Evolutionary conservation across 805 yeast genomes (phyloP).

Genomic region (Kodamaea hsintzibuensis): DNA sequence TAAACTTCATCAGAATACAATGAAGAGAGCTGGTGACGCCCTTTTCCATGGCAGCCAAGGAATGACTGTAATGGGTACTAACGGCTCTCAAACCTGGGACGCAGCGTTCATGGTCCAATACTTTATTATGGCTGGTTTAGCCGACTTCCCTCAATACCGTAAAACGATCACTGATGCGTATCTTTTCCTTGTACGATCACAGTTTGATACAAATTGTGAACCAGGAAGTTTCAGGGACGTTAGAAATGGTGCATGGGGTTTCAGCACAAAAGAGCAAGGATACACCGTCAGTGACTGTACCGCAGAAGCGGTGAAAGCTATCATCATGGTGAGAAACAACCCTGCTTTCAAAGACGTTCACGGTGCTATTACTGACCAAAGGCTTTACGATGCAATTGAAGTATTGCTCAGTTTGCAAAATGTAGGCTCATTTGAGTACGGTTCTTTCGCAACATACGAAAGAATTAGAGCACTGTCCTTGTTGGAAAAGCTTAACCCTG

Average conservation of each 20-base stretch:
- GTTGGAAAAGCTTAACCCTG: constrained; percentile 84
- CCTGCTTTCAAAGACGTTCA: constrained; percentile 49
- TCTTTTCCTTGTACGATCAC: constrained; percentile 75
- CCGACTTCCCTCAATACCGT: constrained; percentile 64
- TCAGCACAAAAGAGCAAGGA: constrained; percentile 93
- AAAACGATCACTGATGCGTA: constrained; percentile 65
- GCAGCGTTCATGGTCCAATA: constrained; percentile 88
- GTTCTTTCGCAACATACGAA: constrained; percentile 93
- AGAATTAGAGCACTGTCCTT: constrained; percentile 75
- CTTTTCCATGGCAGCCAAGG: constrained; percentile 89
- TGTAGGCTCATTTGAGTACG: constrained; percentile 72
- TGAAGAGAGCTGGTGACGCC: constrained; percentile 68
- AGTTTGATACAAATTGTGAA: constrained; percentile 77
- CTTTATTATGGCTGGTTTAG: constrained; percentile 75
- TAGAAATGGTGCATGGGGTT: constrained; percentile 92
- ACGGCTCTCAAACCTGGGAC: constrained; percentile 98
- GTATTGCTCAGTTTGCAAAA: constrained; percentile 77
- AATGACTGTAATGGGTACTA: constrained; percentile 92
- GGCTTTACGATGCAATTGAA: constrained; percentile 71
- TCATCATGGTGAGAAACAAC: constrained; percentile 82
- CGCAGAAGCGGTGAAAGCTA: constrained; percentile 92
- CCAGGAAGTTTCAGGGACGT: constrained; percentile 80
- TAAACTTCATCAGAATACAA: constrained; percentile 52
- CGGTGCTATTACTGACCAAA: constrained; percentile 53
- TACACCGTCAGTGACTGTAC: constrained; percentile 97